Percentiles rank a stretch among this genome's conserved stretches.
phyloP scores from a whole-genome alignment of 2,329 filamentous ascomycete genomes.

The Diaporthe australafricana region DNA sequence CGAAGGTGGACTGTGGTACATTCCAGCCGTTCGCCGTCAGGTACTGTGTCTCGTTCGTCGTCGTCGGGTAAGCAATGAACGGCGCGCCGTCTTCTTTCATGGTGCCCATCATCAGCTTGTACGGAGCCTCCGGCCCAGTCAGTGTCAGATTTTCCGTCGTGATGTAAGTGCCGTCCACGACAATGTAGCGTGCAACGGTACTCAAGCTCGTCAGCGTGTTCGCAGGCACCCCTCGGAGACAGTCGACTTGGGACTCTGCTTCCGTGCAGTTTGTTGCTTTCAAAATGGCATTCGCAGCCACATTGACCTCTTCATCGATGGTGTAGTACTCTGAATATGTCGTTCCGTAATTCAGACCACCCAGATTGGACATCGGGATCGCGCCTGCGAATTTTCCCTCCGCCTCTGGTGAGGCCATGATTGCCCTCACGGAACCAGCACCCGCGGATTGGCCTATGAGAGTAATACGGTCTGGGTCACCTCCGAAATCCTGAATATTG shows the following conservation, averaged over 20 bases:
- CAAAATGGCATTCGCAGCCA: constrained; percentile 63
- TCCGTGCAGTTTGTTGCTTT: constrained; percentile 62
- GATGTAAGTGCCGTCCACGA: constrained; percentile 69
- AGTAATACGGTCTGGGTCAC: constrained; percentile 66
- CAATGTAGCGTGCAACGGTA: constrained; percentile 62
- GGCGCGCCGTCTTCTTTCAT: constrained; percentile 67
- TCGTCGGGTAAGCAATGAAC: constrained; percentile 59
- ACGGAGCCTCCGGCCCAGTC: constrained; percentile 56
- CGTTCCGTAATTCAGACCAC: constrained; percentile 63
- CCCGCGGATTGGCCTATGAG: constrained; percentile 68
- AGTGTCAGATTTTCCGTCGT: constrained; percentile 59
- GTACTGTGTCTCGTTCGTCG: constrained; percentile 48
- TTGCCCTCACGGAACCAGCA: constrained; percentile 60
- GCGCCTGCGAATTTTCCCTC: constrained; percentile 60
- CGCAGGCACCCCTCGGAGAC: constrained; percentile 61
- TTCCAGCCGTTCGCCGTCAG: constrained; percentile 48
- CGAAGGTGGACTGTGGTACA: constrained; percentile 44
- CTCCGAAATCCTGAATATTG: constrained; percentile 66
- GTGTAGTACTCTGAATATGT: constrained; percentile 70
- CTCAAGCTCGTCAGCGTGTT: constrained; percentile 52
- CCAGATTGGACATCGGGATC: constrained; percentile 55
- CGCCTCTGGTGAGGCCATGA: constrained; percentile 61
- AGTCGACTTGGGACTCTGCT: constrained; percentile 61
- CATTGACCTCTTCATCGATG: constrained; percentile 61
- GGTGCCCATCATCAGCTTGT: constrained; percentile 68